Base-by-base conservation (phyloP, 768 basidiomycete genomes). In the Mycena kentingensis region DNA sequence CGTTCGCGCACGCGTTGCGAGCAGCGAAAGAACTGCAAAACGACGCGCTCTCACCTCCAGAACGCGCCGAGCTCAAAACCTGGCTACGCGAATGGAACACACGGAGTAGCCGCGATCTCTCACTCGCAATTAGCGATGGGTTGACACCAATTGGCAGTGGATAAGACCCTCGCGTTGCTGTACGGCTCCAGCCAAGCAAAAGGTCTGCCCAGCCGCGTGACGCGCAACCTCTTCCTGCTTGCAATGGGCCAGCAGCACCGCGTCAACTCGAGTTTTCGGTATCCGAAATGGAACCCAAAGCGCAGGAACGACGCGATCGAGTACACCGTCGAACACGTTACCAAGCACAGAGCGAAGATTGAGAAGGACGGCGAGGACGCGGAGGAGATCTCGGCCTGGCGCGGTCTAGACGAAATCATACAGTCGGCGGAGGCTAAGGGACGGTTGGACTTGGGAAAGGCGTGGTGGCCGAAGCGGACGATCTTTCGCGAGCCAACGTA, bases 131-230 rank as follows among this genome's bases (percentile, higher is more conserved):
- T 18, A 5, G 8, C 28, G 12, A 32, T 22, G n/a, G 27, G 36
- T 2, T 15, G 13, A 28, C 29, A 46, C 44, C 24, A 36, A 10
- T 26, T 11, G 37, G 6, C 53, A 91, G 89, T 88, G 67, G 87
- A 90, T 61, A 77, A 75, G 52, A 88, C 87, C 0, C 73, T 90
- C 34, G 73, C 75, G 27, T 58, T 90, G 8, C 64, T 90, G 39
- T 77, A 81, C 67, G 80, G 74, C 24, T 84, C 88, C n/a, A 78
- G 80, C 3, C 72, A 74, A 51, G 78, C 81, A 28, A 79, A 85
- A 24, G 88, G 88, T 13, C 67, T 87, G 13, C 66, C 87, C 11
- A 84, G 88, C 62, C 70, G 70, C 51, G 59, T 83, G 5, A 82
- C 84, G 5, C 77, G 77, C 16, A 88, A 88, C 60, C 67, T 87